Evolutionary conservation across 768 basidiomycete genomes (phyloP).

Genomic region (Pluteus cervinus): DNA sequence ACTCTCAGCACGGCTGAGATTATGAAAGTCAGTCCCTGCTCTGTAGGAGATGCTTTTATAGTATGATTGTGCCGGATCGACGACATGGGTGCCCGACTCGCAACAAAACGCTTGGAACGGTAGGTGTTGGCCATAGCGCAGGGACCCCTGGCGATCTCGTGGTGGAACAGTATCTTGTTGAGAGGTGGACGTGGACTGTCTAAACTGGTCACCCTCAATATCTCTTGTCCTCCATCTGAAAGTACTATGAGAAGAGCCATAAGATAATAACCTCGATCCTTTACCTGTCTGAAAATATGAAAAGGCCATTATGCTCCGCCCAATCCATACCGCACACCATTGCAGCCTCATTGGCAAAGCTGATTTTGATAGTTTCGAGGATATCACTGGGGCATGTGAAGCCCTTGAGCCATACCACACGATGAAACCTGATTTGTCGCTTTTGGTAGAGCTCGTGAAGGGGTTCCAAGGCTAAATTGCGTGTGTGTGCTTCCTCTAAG

Average conservation of each 20-base stretch:
- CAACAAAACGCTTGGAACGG: slow-evolving; percentile 99
- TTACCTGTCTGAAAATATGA: slow-evolving; percentile 95
- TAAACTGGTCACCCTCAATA: slow-evolving; percentile 96
- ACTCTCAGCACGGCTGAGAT: slow-evolving; percentile 59
- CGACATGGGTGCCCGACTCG: slow-evolving; percentile 94
- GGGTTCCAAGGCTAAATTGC: slow-evolving; percentile 90
- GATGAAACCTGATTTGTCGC: slow-evolving; percentile 75
- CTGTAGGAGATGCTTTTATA: slow-evolving; percentile 88
- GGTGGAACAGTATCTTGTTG: slow-evolving; percentile 90
- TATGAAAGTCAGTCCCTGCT: slow-evolving; percentile 75
- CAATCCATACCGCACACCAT: slow-evolving; percentile 99
- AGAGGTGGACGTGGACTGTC: slow-evolving; percentile 91
- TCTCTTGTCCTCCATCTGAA: slow-evolving; percentile 93
- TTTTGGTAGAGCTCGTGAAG: slow-evolving; percentile 74
- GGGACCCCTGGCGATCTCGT: slow-evolving; percentile 74
- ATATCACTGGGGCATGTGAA: slow-evolving; percentile 99
- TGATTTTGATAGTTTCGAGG: slow-evolving; percentile 90
- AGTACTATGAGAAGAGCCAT: background rate
- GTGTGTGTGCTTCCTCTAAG: slow-evolving; percentile 88
- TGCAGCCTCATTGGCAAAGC: slow-evolving; percentile 85
- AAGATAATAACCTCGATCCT: background rate
- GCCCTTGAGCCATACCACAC: slow-evolving; percentile 97
- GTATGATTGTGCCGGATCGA: slow-evolving; percentile 94
- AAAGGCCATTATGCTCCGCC: slow-evolving; percentile 96
- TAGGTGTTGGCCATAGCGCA: slow-evolving; percentile 84